A percentile compares a stretch with the other conserved stretches of the same genome.
Conservation (phyloP, 352 stramenopile genomes). For the Pythium vanterpoolii region DNA sequence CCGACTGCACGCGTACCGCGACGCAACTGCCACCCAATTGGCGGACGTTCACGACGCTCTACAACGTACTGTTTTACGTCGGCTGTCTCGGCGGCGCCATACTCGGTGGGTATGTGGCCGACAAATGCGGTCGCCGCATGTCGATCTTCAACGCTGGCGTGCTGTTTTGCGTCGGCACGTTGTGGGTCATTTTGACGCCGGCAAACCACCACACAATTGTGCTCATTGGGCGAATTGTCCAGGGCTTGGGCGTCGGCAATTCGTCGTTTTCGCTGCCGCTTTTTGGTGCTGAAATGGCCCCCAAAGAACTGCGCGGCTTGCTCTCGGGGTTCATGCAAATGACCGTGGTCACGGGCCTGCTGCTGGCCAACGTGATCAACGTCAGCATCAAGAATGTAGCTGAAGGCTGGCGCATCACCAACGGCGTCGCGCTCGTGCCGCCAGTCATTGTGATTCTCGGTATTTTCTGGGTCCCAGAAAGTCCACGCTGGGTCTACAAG, state of each 20-base stretch:
- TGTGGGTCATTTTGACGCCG: conserved; percentile 26
- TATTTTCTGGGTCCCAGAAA: conserved; percentile 49
- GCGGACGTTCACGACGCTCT: conserved; percentile 38
- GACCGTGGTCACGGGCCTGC: conserved; percentile 34
- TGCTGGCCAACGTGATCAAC: conserved; percentile 44
- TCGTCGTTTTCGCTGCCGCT: conserved; percentile 44
- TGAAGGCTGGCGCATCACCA: conserved; percentile 36
- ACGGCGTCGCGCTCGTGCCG: conserved; percentile 26
- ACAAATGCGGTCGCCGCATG: conserved; percentile 35
- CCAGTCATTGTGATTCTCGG: conserved; percentile 38
- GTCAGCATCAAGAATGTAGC: conserved; percentile 18
- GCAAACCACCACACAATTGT: conserved; percentile 22
- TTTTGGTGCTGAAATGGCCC: conserved; percentile 41
- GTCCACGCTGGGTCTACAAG: conserved; percentile 47
- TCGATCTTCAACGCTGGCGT: conserved; percentile 34
- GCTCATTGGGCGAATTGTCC: conserved; percentile 32
- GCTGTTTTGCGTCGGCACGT: conserved; percentile 38
- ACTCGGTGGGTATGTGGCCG: conserved; percentile 28
- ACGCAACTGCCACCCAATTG: conserved; percentile 33
- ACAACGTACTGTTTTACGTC: conserved; percentile 42
- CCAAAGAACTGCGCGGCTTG: conserved; percentile 35
- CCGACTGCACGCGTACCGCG: conserved; percentile 13
- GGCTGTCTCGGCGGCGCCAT: conserved; percentile 38
- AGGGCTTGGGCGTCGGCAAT: conserved; percentile 41
- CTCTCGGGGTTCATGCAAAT: conserved; percentile 46